Evolutionary conservation across 2,329 filamentous ascomycete genomes (phyloP).

Genomic region (Aspergillus awamori): DNA sequence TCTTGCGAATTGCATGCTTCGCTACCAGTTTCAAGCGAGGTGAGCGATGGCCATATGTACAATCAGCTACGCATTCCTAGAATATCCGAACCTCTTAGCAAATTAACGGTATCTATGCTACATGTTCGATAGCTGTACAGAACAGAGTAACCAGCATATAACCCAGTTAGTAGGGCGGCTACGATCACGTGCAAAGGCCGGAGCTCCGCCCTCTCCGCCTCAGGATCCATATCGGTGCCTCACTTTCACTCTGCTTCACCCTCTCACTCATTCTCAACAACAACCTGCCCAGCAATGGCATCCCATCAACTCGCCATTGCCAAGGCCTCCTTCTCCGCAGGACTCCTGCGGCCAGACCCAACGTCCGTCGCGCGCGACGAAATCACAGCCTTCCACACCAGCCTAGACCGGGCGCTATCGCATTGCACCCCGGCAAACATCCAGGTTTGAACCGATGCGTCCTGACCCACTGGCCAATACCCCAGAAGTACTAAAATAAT

Average conservation of each 20-base stretch:
- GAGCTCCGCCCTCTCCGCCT: neutral
- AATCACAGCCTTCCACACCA: slow-evolving; percentile 68
- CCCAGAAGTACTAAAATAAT: slow-evolving; percentile 41
- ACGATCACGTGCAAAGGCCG: slow-evolving; percentile 1
- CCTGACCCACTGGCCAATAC: slow-evolving; percentile 24
- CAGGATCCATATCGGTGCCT: neutral
- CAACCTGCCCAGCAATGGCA: slow-evolving; percentile 53
- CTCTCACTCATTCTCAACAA: slow-evolving; percentile 2
- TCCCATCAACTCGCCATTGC: slow-evolving; percentile 74
- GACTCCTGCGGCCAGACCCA: slow-evolving; percentile 75
- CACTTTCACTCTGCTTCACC: neutral
- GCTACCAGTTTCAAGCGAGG: too few species aligned
- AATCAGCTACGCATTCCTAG: too few species aligned
- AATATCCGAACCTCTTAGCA: too few species aligned
- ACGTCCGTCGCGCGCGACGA: slow-evolving; percentile 67
- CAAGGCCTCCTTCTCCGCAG: slow-evolving; percentile 75
- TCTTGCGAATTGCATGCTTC: too few species aligned
- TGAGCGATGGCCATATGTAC: too few species aligned
- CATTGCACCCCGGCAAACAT: slow-evolving; percentile 79
- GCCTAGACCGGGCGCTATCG: slow-evolving; percentile 66
- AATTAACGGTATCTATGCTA: too few species aligned
- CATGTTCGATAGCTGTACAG: neutral
- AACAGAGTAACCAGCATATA: neutral
- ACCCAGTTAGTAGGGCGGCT: neutral
- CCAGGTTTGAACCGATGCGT: slow-evolving; percentile 71